Conservation (phyloP, 805 yeast genomes). For the Hermanozyma aechmeae region DNA sequence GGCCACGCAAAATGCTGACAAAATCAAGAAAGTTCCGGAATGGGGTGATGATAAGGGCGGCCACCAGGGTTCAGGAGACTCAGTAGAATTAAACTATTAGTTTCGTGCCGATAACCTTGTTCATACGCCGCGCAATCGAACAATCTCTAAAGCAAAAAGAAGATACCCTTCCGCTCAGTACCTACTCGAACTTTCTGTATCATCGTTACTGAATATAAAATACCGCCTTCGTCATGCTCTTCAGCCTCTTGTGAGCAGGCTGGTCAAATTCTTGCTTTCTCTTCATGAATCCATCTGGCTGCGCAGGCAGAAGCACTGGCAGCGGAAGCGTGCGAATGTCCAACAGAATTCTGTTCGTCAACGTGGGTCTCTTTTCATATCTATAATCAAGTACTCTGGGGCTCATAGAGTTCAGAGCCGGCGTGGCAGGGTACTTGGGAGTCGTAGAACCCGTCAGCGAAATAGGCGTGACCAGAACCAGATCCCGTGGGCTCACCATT, state of each 20-base stretch:
- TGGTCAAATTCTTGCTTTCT: background rate
- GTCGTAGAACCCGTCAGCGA: slow-evolving; percentile 26
- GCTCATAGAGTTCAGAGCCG: slow-evolving; percentile 11
- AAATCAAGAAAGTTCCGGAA: no score
- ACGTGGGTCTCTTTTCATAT: slow-evolving; percentile 9
- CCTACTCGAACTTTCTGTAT: no score
- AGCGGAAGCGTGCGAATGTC: slow-evolving; percentile 5
- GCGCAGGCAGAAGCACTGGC: slow-evolving; percentile 11
- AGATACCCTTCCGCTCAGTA: no score
- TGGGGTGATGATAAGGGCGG: no score
- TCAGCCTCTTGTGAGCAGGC: background rate
- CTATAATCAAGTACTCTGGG: slow-evolving; percentile 15
- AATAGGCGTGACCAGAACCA: no score
- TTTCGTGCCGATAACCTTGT: no score
- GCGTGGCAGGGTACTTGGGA: slow-evolving; percentile 19
- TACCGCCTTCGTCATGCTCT: slow-evolving; percentile 3
- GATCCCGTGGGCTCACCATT: background rate
- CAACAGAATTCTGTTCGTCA: background rate
- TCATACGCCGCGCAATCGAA: no score
- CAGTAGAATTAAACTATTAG: no score
- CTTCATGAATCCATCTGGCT: slow-evolving; percentile 1
- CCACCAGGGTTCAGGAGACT: no score
- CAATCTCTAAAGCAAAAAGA: no score
- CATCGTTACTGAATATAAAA: slow-evolving; percentile 8
- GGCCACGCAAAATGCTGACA: no score